Evolutionary conservation across 2,329 filamentous ascomycete genomes (phyloP).

Genomic region (Cephalotrichum gorgonifer): DNA sequence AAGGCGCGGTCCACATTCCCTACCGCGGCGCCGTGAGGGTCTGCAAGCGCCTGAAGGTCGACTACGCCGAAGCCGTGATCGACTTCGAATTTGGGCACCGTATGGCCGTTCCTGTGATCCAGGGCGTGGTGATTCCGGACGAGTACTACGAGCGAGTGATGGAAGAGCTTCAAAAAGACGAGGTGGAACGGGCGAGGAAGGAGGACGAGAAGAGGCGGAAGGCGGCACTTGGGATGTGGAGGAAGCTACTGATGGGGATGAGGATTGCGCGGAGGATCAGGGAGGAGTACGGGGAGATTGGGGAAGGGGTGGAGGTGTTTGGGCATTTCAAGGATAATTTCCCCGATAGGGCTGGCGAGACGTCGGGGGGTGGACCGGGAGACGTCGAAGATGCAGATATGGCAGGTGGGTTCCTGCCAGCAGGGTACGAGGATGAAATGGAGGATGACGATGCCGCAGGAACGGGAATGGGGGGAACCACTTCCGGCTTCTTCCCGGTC

Average conservation of each 20-base stretch:
- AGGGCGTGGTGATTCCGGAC: slow-evolving; percentile 77
- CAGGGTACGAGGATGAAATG: slow-evolving; percentile 41
- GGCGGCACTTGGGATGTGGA: slow-evolving; percentile 65
- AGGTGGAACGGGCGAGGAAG: slow-evolving; percentile 62
- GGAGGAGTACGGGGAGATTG: slow-evolving; percentile 62
- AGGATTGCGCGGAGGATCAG: slow-evolving; percentile 69
- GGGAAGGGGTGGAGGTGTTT: slow-evolving; percentile 40
- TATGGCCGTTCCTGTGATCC: slow-evolving; percentile 85
- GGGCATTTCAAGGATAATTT: slow-evolving; percentile 31
- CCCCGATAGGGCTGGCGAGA: neutral
- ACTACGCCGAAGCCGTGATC: slow-evolving; percentile 88
- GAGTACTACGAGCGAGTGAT: slow-evolving; percentile 67
- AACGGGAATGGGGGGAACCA: slow-evolving; percentile 12
- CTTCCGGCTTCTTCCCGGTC: slow-evolving; percentile 38
- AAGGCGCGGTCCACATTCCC: slow-evolving; percentile 74
- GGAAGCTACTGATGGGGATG: slow-evolving; percentile 77
- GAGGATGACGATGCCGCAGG: slow-evolving; percentile 17
- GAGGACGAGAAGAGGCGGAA: slow-evolving; percentile 78
- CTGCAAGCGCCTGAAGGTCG: slow-evolving; percentile 74
- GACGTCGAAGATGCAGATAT: slow-evolving; percentile 42
- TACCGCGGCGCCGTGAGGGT: slow-evolving; percentile 66
- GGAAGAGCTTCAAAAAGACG: slow-evolving; percentile 70
- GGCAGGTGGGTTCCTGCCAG: slow-evolving; percentile 52
- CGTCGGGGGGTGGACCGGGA: slow-evolving; percentile 6
- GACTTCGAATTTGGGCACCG: slow-evolving; percentile 95